phyloP scores from a whole-genome alignment of 2,329 filamentous ascomycete genomes.

The Beauveria sp. region DNA sequence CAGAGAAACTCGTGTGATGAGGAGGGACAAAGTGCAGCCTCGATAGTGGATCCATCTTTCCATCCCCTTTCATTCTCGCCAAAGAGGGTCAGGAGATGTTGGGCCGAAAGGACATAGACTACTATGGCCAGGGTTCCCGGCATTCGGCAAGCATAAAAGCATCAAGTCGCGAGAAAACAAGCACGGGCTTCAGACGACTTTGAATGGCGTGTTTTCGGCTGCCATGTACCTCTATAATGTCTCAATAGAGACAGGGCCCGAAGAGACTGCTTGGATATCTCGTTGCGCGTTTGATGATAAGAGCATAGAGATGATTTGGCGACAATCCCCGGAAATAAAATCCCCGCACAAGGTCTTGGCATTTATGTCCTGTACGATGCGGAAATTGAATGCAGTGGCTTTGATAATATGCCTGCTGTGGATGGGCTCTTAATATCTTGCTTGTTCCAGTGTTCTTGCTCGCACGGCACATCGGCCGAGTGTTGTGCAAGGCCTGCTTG shows the following conservation, averaged over 20 bases:
- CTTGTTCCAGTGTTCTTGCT: too few species aligned
- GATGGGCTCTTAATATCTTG: too few species aligned
- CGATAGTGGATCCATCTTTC: too few species aligned
- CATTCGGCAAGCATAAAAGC: background rate
- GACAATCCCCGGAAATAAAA: background rate
- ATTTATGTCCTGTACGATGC: background rate
- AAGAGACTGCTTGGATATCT: background rate
- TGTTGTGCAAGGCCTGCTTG: too few species aligned
- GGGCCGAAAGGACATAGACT: background rate
- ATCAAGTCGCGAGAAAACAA: background rate
- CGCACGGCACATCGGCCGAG: too few species aligned
- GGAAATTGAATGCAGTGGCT: background rate
- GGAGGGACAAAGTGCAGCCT: too few species aligned
- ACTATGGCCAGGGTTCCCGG: background rate
- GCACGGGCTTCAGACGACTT: background rate
- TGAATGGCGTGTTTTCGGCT: background rate
- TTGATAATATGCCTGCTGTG: background rate
- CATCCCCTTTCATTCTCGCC: background rate
- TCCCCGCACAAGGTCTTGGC: slow-evolving; percentile 1
- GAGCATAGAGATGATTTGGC: background rate
- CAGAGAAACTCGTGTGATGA: too few species aligned
- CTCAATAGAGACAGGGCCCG: background rate
- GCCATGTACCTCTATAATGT: background rate
- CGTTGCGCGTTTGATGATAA: background rate
- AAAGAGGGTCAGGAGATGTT: background rate